Evolutionary conservation across 441 rosid species (phyloP), one percentile per base, ranked within the genome.

Genomic region (Populus trichocarpa): DNA sequence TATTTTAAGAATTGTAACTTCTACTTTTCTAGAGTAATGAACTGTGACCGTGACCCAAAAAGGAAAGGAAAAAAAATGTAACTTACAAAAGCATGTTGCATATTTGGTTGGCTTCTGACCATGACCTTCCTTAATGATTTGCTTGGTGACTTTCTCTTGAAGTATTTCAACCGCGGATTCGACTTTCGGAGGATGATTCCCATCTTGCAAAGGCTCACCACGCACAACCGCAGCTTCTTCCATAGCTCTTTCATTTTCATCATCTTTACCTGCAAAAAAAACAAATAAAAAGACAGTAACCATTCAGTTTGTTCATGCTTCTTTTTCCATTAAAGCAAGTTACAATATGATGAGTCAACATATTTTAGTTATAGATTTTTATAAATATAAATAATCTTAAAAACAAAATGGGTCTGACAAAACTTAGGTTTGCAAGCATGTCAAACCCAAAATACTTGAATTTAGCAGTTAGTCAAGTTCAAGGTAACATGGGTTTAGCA

Each of bases 51-150:
- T 16, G 0, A 3, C 9, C 42, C 11, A 8, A 8, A 12, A 35
- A 57, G 33, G 40, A 71, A 71, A 33, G 57, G 70, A 2, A 8
- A 14, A 72, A 73, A 50, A 36, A 72, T 53, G 77, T 46, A 40
- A 87, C 96, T 87, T 85, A 96, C 97, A 84, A 82, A 94, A 96
- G 88, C 97, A 96, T 16, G 98, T 93, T 1, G 99, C 84, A 78
- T 96, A 94, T 81, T 94, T 94, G 77, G 98, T 83, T 35, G 99
- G 97, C 78, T 90, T 96, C 80, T 88, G 91, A 77, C 97, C 98
- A 74, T 90, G 93, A 50, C 99, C 97, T 83, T 92, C 98, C 87
- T 91, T 93, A 12, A 93, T 88, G 80, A 91, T 91, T 83, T 94
- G 97, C 85, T 94, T 94, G 18, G 86, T 88, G 75, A 94, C 98